Conservation (phyloP, 345 rosid species). For the Aurinia saxatilis region DNA sequence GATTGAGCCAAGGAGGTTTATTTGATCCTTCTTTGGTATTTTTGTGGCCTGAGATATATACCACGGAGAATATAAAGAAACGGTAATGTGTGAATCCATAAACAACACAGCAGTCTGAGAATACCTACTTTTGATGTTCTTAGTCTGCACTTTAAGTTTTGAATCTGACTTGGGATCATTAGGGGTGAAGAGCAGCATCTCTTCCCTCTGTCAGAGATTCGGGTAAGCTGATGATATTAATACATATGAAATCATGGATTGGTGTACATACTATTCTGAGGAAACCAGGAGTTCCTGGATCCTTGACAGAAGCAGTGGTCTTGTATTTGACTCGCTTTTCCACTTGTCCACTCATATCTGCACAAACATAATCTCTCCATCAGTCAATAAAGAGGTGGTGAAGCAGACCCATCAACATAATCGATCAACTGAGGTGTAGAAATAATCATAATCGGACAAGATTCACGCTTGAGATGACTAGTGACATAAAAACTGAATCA, state of each 20-base stretch:
- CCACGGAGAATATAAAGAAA: slow-evolving; percentile 12
- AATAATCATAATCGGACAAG: too few species aligned
- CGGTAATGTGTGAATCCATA: not conserved
- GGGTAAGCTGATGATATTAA: too few species aligned
- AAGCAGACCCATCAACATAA: too few species aligned
- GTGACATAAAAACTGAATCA: too few species aligned
- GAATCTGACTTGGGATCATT: slow-evolving; percentile 55
- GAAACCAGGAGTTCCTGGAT: slow-evolving; percentile 74
- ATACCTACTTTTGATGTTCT: slow-evolving; percentile 52
- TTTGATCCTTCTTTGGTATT: slow-evolving; percentile 73
- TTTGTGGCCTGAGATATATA: slow-evolving; percentile 47
- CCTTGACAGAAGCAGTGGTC: slow-evolving; percentile 55
- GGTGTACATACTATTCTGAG: slow-evolving; percentile 69
- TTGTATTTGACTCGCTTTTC: slow-evolving; percentile 69
- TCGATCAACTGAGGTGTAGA: too few species aligned
- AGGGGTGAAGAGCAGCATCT: slow-evolving; percentile 56
- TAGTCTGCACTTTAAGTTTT: slow-evolving; percentile 61
- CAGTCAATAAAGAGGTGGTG: too few species aligned
- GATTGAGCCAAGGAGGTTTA: slow-evolving; percentile 87
- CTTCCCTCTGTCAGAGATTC: slow-evolving; percentile 41
- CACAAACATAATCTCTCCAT: too few species aligned
- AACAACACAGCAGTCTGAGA: not conserved
- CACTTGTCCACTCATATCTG: slow-evolving; percentile 35
- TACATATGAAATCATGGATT: too few species aligned
- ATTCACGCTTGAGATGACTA: too few species aligned